Percentiles rank a stretch among this genome's conserved stretches.
phyloP scores from a whole-genome alignment of 2,329 filamentous ascomycete species.

The Ceratocystis papillata region DNA sequence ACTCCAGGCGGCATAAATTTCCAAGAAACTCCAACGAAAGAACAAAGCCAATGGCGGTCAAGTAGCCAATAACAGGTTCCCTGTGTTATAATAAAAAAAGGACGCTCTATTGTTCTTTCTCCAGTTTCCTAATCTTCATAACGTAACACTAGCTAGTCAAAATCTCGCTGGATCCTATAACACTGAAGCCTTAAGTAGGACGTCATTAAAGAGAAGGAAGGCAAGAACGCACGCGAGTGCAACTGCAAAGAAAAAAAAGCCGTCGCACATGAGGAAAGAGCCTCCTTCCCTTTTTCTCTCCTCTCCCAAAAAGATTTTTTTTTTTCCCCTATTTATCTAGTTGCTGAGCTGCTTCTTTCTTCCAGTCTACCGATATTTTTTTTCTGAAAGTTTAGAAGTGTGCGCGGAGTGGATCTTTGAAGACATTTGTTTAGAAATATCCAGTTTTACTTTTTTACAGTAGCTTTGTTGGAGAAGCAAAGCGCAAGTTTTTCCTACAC shows the following conservation, averaged over 20 bases:
- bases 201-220: background rate
- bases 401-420: too few species aligned
- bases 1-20: background rate
- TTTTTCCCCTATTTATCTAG: too few species aligned
- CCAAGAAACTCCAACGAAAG: background rate
- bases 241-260: background rate
- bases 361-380: too few species aligned
- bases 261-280: conserved; percentile 4
- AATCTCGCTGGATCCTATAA: conserved; percentile 4
- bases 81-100: background rate
- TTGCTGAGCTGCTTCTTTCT: too few species aligned
- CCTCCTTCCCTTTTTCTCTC: background rate
- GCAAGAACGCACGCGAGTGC: background rate
- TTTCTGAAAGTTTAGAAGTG: too few species aligned
- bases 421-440: too few species aligned
- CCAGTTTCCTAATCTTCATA: conserved; percentile 1
- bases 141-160: conserved; percentile 1
- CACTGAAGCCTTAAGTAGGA: background rate
- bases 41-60: background rate
- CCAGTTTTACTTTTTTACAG: background rate
- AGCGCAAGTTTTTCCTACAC: background rate
- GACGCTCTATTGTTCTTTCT: background rate
- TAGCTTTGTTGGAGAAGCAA: background rate
- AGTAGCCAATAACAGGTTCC: background rate
- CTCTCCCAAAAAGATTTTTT: too few species aligned